phyloP scores from a whole-genome alignment of 2,329 filamentous ascomycete species.

The Trichoderma cornu-damae region DNA sequence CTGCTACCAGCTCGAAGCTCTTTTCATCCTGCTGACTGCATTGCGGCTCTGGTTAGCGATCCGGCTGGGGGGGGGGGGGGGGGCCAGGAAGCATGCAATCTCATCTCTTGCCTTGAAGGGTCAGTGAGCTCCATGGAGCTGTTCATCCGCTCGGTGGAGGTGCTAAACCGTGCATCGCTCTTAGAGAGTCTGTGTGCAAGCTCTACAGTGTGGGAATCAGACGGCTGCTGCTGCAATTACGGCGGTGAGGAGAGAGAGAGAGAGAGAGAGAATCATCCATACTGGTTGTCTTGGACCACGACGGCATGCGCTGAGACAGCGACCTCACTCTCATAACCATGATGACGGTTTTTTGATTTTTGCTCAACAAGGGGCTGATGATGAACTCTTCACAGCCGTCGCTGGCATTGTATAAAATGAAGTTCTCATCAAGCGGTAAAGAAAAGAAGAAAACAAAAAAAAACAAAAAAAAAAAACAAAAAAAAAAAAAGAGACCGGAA shows the following conservation, averaged over 20 bases:
- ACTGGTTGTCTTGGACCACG: constrained; percentile 13
- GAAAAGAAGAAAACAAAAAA: constrained; percentile 14
- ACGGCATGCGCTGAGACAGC: constrained; percentile 12
- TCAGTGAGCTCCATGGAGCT: constrained; percentile 8
- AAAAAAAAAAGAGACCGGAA: constrained; percentile 10
- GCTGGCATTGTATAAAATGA: constrained; percentile 17
- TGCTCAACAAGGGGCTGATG: neutral
- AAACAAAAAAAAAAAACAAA: no score
- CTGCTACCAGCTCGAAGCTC: constrained; percentile 10
- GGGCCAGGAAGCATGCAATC: no score
- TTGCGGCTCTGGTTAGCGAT: neutral
- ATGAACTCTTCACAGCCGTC: constrained; percentile 3
- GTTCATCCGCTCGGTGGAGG: constrained; percentile 10
- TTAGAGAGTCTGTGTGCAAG: constrained; percentile 2
- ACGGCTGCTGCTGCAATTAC: neutral
- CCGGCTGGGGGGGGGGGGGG: neutral
- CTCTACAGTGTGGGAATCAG: constrained; percentile 11
- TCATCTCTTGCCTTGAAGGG: constrained; percentile 8
- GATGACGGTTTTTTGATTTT: neutral
- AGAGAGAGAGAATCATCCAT: neutral
- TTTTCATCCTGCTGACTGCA: constrained; percentile 3
- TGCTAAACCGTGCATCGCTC: constrained; percentile 9
- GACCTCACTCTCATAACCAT: constrained; percentile 16
- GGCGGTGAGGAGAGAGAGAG: neutral
- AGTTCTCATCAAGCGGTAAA: constrained; percentile 17